A percentile compares a stretch with the other conserved stretches of the same genome.
phyloP scores from a whole-genome alignment of 2,329 filamentous ascomycete genomes.

The Penicillium sp. region DNA sequence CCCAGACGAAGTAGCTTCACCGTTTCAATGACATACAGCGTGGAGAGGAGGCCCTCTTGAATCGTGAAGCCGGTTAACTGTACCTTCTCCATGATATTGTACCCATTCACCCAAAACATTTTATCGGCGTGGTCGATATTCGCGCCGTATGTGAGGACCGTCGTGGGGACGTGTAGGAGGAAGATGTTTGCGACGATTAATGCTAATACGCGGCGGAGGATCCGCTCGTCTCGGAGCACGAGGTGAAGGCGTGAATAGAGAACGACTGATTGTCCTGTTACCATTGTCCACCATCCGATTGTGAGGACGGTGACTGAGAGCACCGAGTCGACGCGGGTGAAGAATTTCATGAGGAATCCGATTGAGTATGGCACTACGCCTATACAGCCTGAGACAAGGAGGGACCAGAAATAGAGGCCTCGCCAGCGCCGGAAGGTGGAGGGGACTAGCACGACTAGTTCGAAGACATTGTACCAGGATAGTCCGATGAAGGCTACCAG shows the following conservation, averaged over 20 bases:
- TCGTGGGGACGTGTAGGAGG: conserved; percentile 58
- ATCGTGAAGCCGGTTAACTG: conserved; percentile 51
- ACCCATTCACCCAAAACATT: conserved; percentile 40
- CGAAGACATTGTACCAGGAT: conserved; percentile 53
- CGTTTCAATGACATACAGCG: conserved; percentile 59
- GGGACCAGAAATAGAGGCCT: conserved; percentile 50
- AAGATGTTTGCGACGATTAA: conserved; percentile 64
- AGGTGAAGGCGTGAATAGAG: conserved; percentile 67
- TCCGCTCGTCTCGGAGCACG: conserved; percentile 55
- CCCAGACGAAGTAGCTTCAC: conserved; percentile 49
- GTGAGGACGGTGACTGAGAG: conserved; percentile 48
- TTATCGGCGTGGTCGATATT: conserved; percentile 28
- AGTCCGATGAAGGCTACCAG: conserved; percentile 44
- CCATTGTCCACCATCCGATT: conserved; percentile 64
- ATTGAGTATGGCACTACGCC: conserved; percentile 45
- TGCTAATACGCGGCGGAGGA: conserved; percentile 55
- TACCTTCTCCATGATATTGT: conserved; percentile 52
- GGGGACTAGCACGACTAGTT: conserved; percentile 46
- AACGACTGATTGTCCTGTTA: conserved; percentile 65
- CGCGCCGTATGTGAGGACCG: conserved; percentile 57
- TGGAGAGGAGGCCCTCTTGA: conserved; percentile 53
- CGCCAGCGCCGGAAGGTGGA: conserved; percentile 44
- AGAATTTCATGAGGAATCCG: conserved; percentile 50
- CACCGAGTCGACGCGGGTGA: conserved; percentile 34
- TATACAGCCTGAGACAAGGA: conserved; percentile 39